Evolutionary conservation across 306 rosid species (phyloP), one percentile per base, ranked within the genome.

Genomic region (Carpinus viminea): DNA sequence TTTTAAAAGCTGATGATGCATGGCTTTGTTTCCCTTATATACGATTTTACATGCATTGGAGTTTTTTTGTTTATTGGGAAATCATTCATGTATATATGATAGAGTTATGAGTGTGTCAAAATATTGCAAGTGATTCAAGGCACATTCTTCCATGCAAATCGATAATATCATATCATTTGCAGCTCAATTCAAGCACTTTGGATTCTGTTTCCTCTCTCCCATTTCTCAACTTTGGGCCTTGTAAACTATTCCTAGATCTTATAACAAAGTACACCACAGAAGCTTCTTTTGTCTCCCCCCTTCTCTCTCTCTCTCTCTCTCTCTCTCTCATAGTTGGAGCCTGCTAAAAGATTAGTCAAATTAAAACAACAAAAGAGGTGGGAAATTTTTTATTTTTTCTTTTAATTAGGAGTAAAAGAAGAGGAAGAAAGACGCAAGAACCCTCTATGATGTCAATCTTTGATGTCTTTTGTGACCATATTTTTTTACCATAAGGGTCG

Each of bases 261-360:
- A 41, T 74, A 76, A 70, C 77, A 79, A 85, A 88, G 86, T 72
- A 85, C 79, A 78, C 84, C 78, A 69, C 83, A 84, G 90, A 89
- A 89, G 88, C 90, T 91, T 89, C 91, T 88, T 91, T 85, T 85
- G 90, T 85, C 80, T 87, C 90, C 83, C 62, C 82, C 38, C 18
- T 34, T 16, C 48, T 2, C 80, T 62, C 54, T 64, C 71, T 68
- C 74, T 73, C 55, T 77, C 45, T 41, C 69, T 24, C 52, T 41
- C 69, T 38, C 69, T 24, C 76, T 74, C 66, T 48, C 76, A 21
- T 68, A 74, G 57, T 38, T 79, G 56, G 80, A 80, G 75, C 28
- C 64, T 74, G 47, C 41, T 73, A 50, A 60, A 84, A 86, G 62
- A 57, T 71, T 74, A 72, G 74, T 57, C 80, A 68, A 68, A 70